Conservation (phyloP, 1,284 basidiomycete genomes). For the Tilletia walkeri region DNA sequence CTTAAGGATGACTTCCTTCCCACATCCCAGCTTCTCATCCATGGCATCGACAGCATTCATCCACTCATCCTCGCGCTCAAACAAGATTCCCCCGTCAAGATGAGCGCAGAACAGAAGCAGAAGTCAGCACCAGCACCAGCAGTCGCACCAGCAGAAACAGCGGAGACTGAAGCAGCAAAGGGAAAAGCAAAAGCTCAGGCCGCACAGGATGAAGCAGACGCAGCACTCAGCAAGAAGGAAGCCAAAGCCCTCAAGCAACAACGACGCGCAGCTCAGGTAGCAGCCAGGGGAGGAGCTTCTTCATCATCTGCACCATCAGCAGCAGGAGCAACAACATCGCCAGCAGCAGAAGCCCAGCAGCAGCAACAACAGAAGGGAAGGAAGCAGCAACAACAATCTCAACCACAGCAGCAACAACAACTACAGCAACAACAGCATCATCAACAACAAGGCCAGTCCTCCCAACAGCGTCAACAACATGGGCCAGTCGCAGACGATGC, state of each 20-base stretch:
- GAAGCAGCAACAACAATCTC: slow-evolving; percentile 15
- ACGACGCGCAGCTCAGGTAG: slow-evolving; percentile 41
- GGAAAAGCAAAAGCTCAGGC: slow-evolving; percentile 19
- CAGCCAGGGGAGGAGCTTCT: slow-evolving; percentile 21
- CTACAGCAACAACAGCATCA: slow-evolving; percentile 15
- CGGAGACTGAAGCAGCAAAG: slow-evolving; percentile 19
- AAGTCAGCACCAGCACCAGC: neutral
- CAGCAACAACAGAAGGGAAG: slow-evolving; percentile 19
- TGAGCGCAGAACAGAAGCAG: neutral
- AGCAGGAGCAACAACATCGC: slow-evolving; percentile 20
- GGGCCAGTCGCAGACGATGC: too few species aligned
- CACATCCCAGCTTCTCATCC: too few species aligned
- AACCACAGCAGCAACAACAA: slow-evolving; percentile 10
- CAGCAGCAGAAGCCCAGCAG: slow-evolving; percentile 23
- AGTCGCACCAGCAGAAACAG: slow-evolving; percentile 7
- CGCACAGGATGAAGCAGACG: neutral
- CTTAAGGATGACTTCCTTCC: too few species aligned
- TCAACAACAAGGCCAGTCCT: slow-evolving; percentile 17
- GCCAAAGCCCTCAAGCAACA: slow-evolving; percentile 47
- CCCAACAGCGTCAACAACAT: slow-evolving; percentile 8
- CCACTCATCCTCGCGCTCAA: neutral
- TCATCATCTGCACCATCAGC: slow-evolving; percentile 18
- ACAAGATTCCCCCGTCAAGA: neutral
- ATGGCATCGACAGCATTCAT: neutral
- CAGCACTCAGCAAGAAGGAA: slow-evolving; percentile 30